A percentile compares a stretch with the other conserved stretches of the same genome.
Conservation (phyloP, 495 filamentous ascomycete genomes). For the Penicillium cataractarum region DNA sequence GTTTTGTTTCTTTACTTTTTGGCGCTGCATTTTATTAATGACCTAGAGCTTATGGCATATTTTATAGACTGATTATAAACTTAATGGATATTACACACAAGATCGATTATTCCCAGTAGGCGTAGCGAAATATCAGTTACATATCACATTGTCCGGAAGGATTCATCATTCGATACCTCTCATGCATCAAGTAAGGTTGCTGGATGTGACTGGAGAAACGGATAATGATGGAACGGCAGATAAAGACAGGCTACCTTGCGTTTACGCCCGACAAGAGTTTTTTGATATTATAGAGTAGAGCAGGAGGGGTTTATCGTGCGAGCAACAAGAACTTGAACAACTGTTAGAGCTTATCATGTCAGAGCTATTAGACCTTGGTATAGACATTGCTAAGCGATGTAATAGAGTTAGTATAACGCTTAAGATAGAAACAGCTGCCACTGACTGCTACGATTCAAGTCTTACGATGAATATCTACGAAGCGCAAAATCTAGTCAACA, state of each 20-base stretch:
- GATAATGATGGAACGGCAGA: too few species aligned
- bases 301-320: too few species aligned
- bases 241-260: too few species aligned
- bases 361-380: not conserved
- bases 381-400: not conserved
- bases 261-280: too few species aligned
- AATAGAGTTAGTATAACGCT: not conserved
- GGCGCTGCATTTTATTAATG: constrained; percentile 3
- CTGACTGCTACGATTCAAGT: not conserved
- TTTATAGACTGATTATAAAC: constrained; percentile 12
- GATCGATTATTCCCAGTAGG: not conserved
- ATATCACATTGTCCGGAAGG: too few species aligned
- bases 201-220: too few species aligned
- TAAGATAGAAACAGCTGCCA: not conserved
- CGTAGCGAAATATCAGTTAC: too few species aligned
- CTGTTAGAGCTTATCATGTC: not conserved
- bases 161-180: too few species aligned
- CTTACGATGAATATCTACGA: not conserved
- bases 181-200: too few species aligned
- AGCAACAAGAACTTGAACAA: too few species aligned
- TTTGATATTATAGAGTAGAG: too few species aligned
- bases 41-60: constrained; percentile 17
- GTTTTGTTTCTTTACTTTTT: constrained; percentile 3
- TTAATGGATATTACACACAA: constrained; percentile 10
- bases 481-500: constrained; percentile 4